phyloP scores from a whole-genome alignment of 1,284 basidiomycete species.

The Trichosporon sp. region DNA sequence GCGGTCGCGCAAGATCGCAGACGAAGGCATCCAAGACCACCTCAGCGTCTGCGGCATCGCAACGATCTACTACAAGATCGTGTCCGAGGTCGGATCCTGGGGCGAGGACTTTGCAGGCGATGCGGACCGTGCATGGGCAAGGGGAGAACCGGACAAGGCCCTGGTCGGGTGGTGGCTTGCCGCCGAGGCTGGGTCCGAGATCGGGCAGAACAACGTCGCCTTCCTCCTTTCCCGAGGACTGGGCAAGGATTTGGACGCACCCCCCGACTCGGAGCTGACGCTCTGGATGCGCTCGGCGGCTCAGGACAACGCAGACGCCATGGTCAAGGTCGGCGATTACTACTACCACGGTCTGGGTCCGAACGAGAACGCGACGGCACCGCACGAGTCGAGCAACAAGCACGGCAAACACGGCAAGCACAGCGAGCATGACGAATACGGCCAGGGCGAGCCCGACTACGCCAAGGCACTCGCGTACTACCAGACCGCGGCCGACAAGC shows the following conservation, averaged over 20 bases:
- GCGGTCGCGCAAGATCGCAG: slow-evolving; percentile 58
- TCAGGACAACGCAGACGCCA: slow-evolving; percentile 90
- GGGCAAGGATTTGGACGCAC: slow-evolving; percentile 4
- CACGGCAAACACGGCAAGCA: not conserved
- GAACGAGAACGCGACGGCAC: slow-evolving; percentile 24
- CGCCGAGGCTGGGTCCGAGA: slow-evolving; percentile 87
- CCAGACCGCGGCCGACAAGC: slow-evolving; percentile 81
- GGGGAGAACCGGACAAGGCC: slow-evolving; percentile 64
- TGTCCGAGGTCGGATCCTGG: slow-evolving; percentile 86
- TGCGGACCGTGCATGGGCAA: slow-evolving; percentile 77
- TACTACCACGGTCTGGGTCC: slow-evolving; percentile 61
- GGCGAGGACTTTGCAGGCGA: slow-evolving; percentile 78
- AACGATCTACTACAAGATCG: slow-evolving; percentile 79
- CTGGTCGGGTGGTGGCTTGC: slow-evolving; percentile 92
- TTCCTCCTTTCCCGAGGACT: slow-evolving; percentile 77
- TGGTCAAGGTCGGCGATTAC: slow-evolving; percentile 96
- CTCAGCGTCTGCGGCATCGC: slow-evolving; percentile 74
- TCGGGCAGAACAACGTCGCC: slow-evolving; percentile 94
- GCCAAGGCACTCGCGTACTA: slow-evolving; percentile 93
- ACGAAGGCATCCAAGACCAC: slow-evolving; percentile 22
- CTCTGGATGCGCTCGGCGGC: slow-evolving; percentile 94
- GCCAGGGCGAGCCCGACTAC: slow-evolving; percentile 60
- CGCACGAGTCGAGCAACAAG: slow-evolving; percentile 38
- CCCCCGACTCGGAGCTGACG: slow-evolving; percentile 67
- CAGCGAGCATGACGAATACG: too few relatives aligned